These are phyloP conservation scores for Cytospora piceicola DNA, from an alignment of 2,329 filamentous ascomycete genomes.

Conservation along the genomic window DNA sequence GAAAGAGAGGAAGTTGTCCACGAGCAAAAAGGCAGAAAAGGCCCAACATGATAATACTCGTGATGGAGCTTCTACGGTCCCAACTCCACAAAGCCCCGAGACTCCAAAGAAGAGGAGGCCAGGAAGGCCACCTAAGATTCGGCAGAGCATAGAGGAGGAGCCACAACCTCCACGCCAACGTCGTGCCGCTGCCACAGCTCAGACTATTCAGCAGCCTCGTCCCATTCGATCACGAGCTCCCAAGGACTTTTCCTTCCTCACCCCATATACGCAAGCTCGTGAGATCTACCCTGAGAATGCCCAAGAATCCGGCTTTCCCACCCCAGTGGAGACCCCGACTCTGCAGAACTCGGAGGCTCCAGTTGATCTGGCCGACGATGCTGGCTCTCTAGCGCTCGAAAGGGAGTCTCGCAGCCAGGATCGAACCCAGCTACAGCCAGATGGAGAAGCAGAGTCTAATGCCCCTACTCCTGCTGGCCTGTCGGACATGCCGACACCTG, in stretches of 20 bases:
- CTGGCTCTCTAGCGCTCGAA: constrained; percentile 22
- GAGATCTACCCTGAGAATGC: constrained; percentile 26
- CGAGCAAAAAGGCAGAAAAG: constrained; percentile 23
- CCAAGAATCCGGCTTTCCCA: constrained; percentile 22
- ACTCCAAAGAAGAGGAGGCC: constrained; percentile 27
- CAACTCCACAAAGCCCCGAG: constrained; percentile 15
- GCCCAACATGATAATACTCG: constrained; percentile 16
- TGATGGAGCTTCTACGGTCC: not conserved
- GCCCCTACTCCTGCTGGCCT: constrained; percentile 32
- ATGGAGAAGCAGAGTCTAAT: constrained; percentile 26
- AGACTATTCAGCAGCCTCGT: constrained; percentile 21
- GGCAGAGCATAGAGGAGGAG: constrained; percentile 27
- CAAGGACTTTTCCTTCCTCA: constrained; percentile 26
- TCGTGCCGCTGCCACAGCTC: constrained; percentile 7
- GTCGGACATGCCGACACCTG: constrained; percentile 33
- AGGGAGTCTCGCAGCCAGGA: constrained; percentile 22
- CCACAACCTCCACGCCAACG: constrained; percentile 20
- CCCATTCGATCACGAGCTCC: constrained; percentile 19
- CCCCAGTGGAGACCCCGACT: constrained; percentile 23
- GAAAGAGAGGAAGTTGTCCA: constrained; percentile 11
- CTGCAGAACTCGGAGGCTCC: constrained; percentile 24
- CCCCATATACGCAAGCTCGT: constrained; percentile 23
- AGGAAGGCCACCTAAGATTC: constrained; percentile 26
- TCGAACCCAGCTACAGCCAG: constrained; percentile 13
- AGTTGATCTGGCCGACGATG: constrained; percentile 21